These are phyloP conservation scores for Spatholobus suberectus DNA, from an alignment of 306 rosid species.

Conservation along the genomic window DNA sequence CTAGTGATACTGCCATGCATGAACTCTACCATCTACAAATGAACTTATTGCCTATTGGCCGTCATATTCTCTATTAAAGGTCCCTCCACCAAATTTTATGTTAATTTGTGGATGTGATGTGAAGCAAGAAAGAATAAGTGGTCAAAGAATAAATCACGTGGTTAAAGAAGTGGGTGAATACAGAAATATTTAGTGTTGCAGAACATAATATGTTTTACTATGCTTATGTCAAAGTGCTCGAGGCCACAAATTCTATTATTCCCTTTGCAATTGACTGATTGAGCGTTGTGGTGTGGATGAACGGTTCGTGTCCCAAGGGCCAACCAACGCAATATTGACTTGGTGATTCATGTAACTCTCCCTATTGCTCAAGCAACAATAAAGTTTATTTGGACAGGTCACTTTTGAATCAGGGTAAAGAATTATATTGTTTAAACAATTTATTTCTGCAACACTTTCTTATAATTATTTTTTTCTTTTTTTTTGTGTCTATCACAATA, in stretches of 20 bases:
- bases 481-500: too few relatives aligned
- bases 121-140: neutral
- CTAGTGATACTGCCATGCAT: neutral
- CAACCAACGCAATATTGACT: neutral
- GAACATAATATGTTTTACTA: neutral
- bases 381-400: neutral
- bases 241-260: neutral
- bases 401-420: neutral
- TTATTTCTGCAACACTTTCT: neutral
- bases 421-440: neutral
- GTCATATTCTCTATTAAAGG: neutral
- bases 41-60: neutral
- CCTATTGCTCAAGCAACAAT: neutral
- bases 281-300: neutral
- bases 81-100: neutral
- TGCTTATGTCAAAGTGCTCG: neutral
- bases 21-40: slow-evolving; percentile 14
- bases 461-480: neutral
- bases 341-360: neutral
- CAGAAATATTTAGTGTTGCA: neutral
- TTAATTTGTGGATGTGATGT: neutral
- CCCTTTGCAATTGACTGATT: neutral
- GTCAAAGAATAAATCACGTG: slow-evolving; percentile 1
- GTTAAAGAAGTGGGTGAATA: neutral
- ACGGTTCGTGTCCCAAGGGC: neutral